Percentiles rank a stretch among this genome's conserved stretches.
Evolutionary conservation across 805 yeast species (phyloP).

Genomic region (Allodekkera sacchari): DNA sequence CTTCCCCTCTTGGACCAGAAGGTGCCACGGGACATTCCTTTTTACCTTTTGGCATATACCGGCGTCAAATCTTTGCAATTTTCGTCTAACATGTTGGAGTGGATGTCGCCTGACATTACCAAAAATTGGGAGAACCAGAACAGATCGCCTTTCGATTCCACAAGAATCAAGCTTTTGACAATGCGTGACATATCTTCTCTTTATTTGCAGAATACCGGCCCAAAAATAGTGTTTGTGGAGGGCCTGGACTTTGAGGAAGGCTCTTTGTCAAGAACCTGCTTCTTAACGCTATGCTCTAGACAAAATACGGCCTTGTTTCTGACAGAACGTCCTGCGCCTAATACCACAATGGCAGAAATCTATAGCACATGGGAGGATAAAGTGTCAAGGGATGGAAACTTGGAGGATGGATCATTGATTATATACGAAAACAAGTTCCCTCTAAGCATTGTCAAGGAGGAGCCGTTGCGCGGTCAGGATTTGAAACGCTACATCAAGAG

Average conservation of each 20-base stretch:
- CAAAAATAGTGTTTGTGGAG: conserved; percentile 74
- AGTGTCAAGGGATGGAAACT: conserved; percentile 26
- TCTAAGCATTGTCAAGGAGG: conserved; percentile 37
- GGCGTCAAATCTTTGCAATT: conserved; percentile 72
- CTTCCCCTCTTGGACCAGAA: conserved; percentile 30
- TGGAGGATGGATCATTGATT: conserved; percentile 57
- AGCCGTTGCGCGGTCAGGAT: conserved; percentile 41
- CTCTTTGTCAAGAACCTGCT: conserved; percentile 43
- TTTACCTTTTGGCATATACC: conserved; percentile 66
- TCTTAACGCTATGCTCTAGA: conserved; percentile 49
- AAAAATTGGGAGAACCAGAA: conserved; percentile 75
- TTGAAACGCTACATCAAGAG: conserved; percentile 37
- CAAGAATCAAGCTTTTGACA: conserved; percentile 47
- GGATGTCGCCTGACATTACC: conserved; percentile 88
- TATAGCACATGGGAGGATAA: conserved; percentile 45
- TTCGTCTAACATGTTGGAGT: conserved; percentile 86
- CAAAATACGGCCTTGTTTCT: conserved; percentile 64
- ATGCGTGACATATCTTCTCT: conserved; percentile 47
- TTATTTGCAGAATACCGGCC: no score
- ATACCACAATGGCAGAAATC: conserved; percentile 42
- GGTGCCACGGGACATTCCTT: conserved; percentile 40
- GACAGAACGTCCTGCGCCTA: conserved; percentile 52
- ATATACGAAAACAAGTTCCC: conserved; percentile 33
- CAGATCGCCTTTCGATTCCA: conserved; percentile 64
- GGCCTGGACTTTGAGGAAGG: conserved; percentile 62